A percentile compares a stretch with the other conserved stretches of the same genome.
phyloP scores from a whole-genome alignment of 805 yeast genomes.

The Nakazawaea sp. region DNA sequence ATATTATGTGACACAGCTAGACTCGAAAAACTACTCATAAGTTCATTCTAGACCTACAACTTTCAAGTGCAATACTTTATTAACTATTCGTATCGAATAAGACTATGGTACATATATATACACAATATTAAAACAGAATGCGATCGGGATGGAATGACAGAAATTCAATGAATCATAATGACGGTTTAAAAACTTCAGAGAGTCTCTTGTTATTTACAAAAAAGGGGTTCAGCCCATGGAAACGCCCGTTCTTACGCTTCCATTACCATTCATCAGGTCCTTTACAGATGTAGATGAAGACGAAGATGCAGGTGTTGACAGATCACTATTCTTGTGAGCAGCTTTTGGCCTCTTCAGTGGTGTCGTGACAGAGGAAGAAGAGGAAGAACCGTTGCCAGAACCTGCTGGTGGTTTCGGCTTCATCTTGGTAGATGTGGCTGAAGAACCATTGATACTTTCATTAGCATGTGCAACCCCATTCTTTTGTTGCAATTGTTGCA shows the following conservation, averaged over 20 bases:
- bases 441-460: not conserved
- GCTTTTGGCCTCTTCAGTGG: not conserved
- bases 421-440: not conserved
- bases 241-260: constrained; percentile 4
- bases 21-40: too few species aligned
- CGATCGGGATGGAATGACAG: too few species aligned
- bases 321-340: not conserved
- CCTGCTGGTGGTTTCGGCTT: constrained; percentile 8
- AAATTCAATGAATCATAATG: too few species aligned
- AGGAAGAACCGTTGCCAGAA: constrained; percentile 1
- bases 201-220: too few species aligned
- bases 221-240: constrained; percentile 1
- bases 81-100: too few species aligned
- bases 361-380: not conserved
- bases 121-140: too few species aligned
- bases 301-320: not conserved
- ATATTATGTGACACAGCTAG: too few species aligned
- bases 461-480: constrained; percentile 6
- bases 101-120: too few species aligned
- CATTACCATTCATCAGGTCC: not conserved
- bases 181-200: too few species aligned
- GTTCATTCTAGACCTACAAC: too few species aligned
- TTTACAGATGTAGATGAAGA: not conserved
- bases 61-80: too few species aligned
- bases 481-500: constrained; percentile 20